Evolutionary conservation across 495 filamentous ascomycete genomes (phyloP).

Genomic region (Podospora appendiculata): DNA sequence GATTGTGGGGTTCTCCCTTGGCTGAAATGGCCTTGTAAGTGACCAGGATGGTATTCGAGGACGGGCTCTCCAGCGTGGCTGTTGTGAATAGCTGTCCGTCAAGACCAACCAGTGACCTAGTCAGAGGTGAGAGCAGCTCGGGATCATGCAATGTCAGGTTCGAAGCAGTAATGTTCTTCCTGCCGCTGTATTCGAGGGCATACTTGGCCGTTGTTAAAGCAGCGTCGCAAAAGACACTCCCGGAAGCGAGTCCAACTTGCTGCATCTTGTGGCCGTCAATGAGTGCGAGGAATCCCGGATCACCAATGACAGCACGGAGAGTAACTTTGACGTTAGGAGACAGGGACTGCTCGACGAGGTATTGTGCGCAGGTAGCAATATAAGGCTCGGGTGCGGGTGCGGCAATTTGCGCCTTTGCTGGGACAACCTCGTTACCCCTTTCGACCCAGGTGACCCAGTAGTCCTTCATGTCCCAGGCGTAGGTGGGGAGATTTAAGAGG

Average conservation of each 20-base stretch:
- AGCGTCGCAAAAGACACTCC: slow-evolving; percentile 16
- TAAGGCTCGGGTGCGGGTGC: no score
- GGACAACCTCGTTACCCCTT: no score
- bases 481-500: no score
- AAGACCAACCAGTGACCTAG: not conserved
- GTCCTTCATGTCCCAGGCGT: no score
- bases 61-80: not conserved
- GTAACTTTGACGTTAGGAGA: not conserved
- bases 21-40: not conserved
- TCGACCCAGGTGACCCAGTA: no score
- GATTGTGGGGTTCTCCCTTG: not conserved
- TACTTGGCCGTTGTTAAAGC: slow-evolving; percentile 10
- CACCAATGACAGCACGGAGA: not conserved
- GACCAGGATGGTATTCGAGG: not conserved
- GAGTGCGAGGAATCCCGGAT: not conserved
- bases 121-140: not conserved
- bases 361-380: not conserved
- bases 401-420: no score
- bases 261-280: slow-evolving; percentile 14
- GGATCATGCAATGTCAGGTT: not conserved
- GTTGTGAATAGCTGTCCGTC: not conserved
- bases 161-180: not conserved
- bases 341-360: not conserved
- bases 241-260: slow-evolving; percentile 11
- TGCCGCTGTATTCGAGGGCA: not conserved